Evolutionary conservation across 345 rosid species (phyloP), one percentile per base, ranked within the genome.

Genomic region (Sisymbrium altissimum): DNA sequence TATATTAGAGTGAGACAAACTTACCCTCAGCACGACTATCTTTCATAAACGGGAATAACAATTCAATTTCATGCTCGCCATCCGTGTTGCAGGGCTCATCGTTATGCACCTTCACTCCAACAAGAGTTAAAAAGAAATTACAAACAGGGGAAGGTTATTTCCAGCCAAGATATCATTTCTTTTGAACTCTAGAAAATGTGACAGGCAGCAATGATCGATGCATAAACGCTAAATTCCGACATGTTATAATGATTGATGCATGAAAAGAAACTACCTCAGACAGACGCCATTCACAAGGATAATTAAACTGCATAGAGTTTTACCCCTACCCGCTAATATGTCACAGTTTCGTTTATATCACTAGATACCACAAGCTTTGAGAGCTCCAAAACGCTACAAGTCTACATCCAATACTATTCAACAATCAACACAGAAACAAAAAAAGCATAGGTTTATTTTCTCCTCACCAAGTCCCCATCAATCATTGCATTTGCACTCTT

Each of bases 401-500:
- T 21, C 49, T 5, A 49, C 38, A 30, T 14, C 68, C 23, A 55
- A 23, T 10, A n/a, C 6, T 15, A 33, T 9, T 6, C 4, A 33
- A 68, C 56, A 60, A 32, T 67, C 18, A 67, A 23, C 17, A 61
- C 29, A 64, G 12, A 35, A 64, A 63, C 46, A 46, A 21, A 12
- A 44, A 32, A 53, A 6, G 0, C 12, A 23, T 3, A 56, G 19
- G 29, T 49, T 56, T 23, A 15, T 2, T 46, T 49, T 70, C 15
- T 67, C 50, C 86, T 82, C 79, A 94, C 97, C 96, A 89, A 81
- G 55, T 80, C 82, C 43, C 98, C 96, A 83, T 94, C 92, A 71
- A 91, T 76, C 80, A 91, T 38, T 15, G 96, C 90, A 80, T 73
- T 89, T 69, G 95, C 93, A 81, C 72, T 78, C 66, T 63, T 82